Conservation (phyloP, 306 rosid genomes). For the Malus fusca region DNA sequence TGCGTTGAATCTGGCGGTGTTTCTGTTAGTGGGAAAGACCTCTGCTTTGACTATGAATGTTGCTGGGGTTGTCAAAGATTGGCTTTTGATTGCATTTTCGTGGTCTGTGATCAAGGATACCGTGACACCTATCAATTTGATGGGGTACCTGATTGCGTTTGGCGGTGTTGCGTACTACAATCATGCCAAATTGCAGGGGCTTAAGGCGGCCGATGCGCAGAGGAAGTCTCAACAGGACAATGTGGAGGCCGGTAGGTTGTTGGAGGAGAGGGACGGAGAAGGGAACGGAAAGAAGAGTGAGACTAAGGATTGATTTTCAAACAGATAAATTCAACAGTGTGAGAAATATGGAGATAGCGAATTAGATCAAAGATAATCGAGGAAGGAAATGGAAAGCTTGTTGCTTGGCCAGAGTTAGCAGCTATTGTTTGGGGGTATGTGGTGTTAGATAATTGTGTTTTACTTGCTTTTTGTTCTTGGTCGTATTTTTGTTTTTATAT, state of each 20-base stretch:
- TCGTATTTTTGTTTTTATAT: background rate
- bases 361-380: background rate
- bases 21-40: slow-evolving; percentile 87
- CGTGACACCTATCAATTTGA: slow-evolving; percentile 68
- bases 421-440: slow-evolving; percentile 4
- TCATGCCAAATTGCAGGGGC: slow-evolving; percentile 84
- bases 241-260: slow-evolving; percentile 84
- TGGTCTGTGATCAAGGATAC: slow-evolving; percentile 98
- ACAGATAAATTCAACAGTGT: slow-evolving; percentile 4
- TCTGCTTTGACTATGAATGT: slow-evolving; percentile 98
- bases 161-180: slow-evolving; percentile 84
- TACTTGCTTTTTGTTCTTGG: background rate
- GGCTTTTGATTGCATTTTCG: slow-evolving; percentile 90
- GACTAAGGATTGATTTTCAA: slow-evolving; percentile 40
- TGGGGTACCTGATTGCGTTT: slow-evolving; percentile 83
- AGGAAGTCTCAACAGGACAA: slow-evolving; percentile 75
- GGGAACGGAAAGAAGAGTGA: slow-evolving; percentile 60
- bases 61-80: slow-evolving; percentile 95
- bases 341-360: background rate
- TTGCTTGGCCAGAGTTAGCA: slow-evolving; percentile 1
- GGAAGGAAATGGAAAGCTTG: background rate
- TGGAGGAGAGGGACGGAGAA: slow-evolving; percentile 68
- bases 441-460: slow-evolving; percentile 8
- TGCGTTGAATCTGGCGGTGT: slow-evolving; percentile 82
- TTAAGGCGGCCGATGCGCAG: slow-evolving; percentile 85